Evolutionary conservation across 371 early-diverging fungal genomes (phyloP), one percentile per base, ranked within the genome.

Genomic region (Mucor mucedo): DNA sequence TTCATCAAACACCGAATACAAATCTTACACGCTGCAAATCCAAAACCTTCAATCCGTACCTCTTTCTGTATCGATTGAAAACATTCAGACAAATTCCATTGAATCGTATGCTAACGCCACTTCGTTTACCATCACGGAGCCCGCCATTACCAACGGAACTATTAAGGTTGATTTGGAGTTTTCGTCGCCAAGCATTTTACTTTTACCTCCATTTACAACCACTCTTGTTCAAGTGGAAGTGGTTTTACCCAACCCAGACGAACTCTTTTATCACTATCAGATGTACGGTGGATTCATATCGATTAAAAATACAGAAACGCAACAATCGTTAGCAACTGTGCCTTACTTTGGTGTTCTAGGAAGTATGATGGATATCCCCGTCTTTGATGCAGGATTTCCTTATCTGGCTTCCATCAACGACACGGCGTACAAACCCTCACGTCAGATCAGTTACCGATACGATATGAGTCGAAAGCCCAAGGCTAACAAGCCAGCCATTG

Each of bases 301-400:
- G 2, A 13, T 79, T 21, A 52, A 52, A 5, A 38, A 45, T 4
- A 10, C 30, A 1, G 75, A 59, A 9, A 59, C 53, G 3, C 35
- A 40, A 65, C 39, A 65, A 52, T 52, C 68, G 45, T 54, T 78
- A 47, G 75, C 66, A 14, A 69, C 74, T 13, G 60, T 89, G 7
- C 89, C 89, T 11, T 89, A 87, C 62, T 54, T 54, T 55, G 89
- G 87, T 38, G 62, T 87, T 5, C 67, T 80, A 35, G 89, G 87
- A 13, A 73, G 75, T 30, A 62, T 84, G 65, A 56, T 58, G 45
- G 74, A 79, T 11, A 66, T 80, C 2, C 77, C 80, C 5, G 32
- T 80, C 0, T 77, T 77, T 52, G 80, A 80, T 57, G 32, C 63
- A 32, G 73, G 69, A 0, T 76, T 49, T 49, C 79, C 77, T 32